Percentiles rank a stretch among this genome's conserved stretches.
phyloP scores from a whole-genome alignment of 352 stramenopile genomes.

The Thraustochytrium sp. region DNA sequence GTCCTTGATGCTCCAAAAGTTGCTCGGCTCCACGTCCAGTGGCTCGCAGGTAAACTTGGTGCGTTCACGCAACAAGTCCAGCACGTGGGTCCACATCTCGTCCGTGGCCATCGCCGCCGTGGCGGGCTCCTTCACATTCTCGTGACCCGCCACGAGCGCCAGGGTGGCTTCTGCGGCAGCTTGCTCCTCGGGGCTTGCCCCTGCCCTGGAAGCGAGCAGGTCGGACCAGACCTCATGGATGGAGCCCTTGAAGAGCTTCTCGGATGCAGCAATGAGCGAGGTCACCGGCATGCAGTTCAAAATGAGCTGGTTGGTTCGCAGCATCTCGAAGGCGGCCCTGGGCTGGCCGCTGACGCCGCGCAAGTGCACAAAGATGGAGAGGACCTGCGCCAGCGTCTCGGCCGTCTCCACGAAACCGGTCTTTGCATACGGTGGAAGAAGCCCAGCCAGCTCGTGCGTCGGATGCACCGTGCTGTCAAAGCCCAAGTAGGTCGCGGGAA shows the following conservation, averaged over 20 bases:
- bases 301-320: slow-evolving; percentile 28
- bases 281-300: slow-evolving; percentile 40
- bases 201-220: slow-evolving; percentile 3
- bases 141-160: slow-evolving; percentile 5
- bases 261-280: slow-evolving; percentile 8
- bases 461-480: slow-evolving; percentile 17
- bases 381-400: slow-evolving; percentile 24
- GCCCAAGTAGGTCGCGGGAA: slow-evolving; percentile 12
- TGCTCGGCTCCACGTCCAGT: slow-evolving; percentile 31
- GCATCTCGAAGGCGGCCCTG: slow-evolving; percentile 13
- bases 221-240: slow-evolving; percentile 26
- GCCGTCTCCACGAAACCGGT: slow-evolving; percentile 28
- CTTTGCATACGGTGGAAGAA: slow-evolving; percentile 28
- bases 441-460: slow-evolving; percentile 16
- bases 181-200: background rate
- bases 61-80: background rate
- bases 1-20: slow-evolving; percentile 39
- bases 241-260: background rate
- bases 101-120: slow-evolving; percentile 18
- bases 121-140: background rate
- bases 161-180: background rate
- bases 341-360: too few species aligned
- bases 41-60: slow-evolving; percentile 28
- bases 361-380: slow-evolving; percentile 43
- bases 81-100: slow-evolving; percentile 9